These are phyloP conservation scores for Bauhinia variegata DNA, from an alignment of 306 rosid species.

Conservation along the genomic window DNA sequence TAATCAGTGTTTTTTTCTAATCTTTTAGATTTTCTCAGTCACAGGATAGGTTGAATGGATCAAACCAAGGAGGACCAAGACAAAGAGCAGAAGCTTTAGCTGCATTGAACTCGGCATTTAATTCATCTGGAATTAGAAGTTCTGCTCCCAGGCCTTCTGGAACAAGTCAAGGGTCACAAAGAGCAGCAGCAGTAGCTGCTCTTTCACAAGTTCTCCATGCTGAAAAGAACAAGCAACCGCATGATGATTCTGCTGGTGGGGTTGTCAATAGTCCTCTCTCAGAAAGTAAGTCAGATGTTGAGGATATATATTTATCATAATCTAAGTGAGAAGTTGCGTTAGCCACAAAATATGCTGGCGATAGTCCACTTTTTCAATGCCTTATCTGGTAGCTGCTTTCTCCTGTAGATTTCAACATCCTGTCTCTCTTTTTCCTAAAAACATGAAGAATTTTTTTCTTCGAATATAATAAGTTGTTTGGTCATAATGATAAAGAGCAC, in stretches of 20 bases:
- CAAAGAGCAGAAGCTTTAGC: conserved; percentile 99
- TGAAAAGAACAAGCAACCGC: conserved; percentile 70
- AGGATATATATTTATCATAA: conserved; percentile 33
- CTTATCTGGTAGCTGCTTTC: conserved; percentile 1
- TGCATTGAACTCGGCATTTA: conserved; percentile 86
- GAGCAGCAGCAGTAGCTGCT: conserved; percentile 99
- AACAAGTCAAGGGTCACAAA: conserved; percentile 79
- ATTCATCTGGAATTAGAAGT: conserved; percentile 55
- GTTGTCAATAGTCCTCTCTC: conserved; percentile 63
- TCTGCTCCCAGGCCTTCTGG: conserved; percentile 57
- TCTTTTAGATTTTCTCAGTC: conserved; percentile 35
- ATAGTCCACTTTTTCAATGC: neutral
- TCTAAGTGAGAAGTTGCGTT: conserved; percentile 16
- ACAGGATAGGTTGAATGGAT: conserved; percentile 74
- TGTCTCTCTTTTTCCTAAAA: neutral
- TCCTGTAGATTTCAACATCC: neutral
- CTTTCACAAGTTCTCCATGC: conserved; percentile 93
- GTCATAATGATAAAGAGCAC: conserved; percentile 9
- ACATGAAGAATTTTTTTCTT: neutral
- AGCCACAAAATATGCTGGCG: neutral
- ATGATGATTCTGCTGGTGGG: conserved; percentile 69
- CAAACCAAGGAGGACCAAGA: conserved; percentile 77
- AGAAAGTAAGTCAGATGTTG: conserved; percentile 61
- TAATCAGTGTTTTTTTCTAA: conserved; percentile 25
- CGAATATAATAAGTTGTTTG: neutral